phyloP scores from a whole-genome alignment of 2,329 filamentous ascomycete genomes.

The Xylariaceae sp. region DNA sequence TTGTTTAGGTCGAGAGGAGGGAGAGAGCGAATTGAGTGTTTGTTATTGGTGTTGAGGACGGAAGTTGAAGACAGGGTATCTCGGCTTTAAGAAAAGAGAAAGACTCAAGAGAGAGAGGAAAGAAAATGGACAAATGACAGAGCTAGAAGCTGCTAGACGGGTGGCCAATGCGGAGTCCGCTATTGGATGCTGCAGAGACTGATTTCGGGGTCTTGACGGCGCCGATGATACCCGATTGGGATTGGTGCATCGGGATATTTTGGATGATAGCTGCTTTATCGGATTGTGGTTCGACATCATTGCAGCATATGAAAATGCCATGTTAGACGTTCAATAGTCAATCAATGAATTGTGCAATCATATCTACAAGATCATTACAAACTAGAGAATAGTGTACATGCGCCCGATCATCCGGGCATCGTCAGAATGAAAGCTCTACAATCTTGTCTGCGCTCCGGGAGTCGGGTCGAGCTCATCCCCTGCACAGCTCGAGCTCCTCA shows the following conservation, averaged over 20 bases:
- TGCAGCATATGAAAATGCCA: too few species aligned
- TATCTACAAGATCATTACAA: too few species aligned
- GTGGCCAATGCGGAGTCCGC: background rate
- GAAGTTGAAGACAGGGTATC: constrained; percentile 1
- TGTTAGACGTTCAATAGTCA: too few species aligned
- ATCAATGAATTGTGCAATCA: too few species aligned
- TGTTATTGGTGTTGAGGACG: background rate
- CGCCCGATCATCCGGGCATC: too few species aligned
- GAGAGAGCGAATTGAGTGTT: background rate
- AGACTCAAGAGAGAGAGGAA: constrained; percentile 5
- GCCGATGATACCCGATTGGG: background rate
- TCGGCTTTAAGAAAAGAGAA: constrained; percentile 15
- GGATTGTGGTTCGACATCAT: too few species aligned
- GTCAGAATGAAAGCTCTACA: constrained; percentile 25
- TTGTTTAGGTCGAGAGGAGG: background rate
- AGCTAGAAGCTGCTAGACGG: background rate
- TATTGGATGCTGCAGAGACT: too few species aligned
- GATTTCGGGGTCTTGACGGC: background rate
- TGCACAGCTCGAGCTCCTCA: constrained; percentile 1
- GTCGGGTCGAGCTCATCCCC: constrained; percentile 7
- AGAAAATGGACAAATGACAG: background rate
- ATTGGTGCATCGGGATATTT: too few species aligned
- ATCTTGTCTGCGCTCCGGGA: constrained; percentile 14
- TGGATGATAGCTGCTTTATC: too few species aligned
- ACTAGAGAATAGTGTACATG: too few species aligned